A percentile compares a stretch with the other conserved stretches of the same genome.
Conservation (phyloP, 208 protist species). For the Trypanosoma theileri region DNA sequence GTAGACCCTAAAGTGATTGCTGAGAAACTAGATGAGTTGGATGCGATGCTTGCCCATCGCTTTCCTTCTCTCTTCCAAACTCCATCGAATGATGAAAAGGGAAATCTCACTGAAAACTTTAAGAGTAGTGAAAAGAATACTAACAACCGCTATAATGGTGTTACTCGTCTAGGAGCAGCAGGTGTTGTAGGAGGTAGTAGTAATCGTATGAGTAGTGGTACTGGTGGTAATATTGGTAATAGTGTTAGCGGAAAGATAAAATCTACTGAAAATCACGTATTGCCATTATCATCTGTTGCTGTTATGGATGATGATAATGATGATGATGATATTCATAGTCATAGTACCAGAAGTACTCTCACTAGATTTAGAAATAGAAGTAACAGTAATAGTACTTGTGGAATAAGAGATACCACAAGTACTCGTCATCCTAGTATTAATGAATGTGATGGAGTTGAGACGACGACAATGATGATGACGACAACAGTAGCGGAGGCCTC, state of each 20-base stretch:
- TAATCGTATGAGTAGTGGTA: neutral
- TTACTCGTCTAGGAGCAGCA: too few relatives aligned
- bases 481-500: too few relatives aligned
- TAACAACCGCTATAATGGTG: neutral
- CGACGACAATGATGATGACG: too few relatives aligned
- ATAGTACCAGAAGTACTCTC: neutral
- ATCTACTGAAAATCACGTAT: neutral
- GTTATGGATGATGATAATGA: neutral
- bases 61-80: neutral
- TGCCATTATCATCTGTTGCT: neutral
- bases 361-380: neutral
- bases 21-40: conserved; percentile 1
- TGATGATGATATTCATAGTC: neutral
- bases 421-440: neutral
- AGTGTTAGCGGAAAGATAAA: neutral
- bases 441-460: neutral
- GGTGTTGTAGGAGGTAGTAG: neutral
- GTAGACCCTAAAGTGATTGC: neutral
- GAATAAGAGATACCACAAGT: neutral
- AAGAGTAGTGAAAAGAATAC: neutral
- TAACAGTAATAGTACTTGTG: neutral
- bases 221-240: neutral
- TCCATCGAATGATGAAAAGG: neutral
- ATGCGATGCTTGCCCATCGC: conserved; percentile 5
- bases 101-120: neutral